phyloP scores from a whole-genome alignment of 805 yeast genomes.

The Candida pseudoglaebosa region DNA sequence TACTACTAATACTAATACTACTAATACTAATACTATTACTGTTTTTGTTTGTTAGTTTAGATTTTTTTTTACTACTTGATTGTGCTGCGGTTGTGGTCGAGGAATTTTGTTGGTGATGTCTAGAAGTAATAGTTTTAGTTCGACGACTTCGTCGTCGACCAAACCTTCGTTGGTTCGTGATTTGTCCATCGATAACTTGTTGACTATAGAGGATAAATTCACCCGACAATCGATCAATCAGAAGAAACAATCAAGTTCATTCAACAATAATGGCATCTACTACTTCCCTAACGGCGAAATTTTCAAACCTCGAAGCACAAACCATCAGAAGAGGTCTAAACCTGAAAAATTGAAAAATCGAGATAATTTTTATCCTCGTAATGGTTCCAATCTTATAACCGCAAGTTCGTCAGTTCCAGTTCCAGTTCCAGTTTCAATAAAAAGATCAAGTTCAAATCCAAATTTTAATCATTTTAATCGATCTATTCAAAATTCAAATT shows the following conservation, averaged over 20 bases:
- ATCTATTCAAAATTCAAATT: too few relatives aligned
- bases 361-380: not conserved
- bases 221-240: conserved; percentile 26
- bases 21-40: too few relatives aligned
- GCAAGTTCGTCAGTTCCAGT: not conserved
- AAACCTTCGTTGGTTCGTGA: conserved; percentile 16
- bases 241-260: not conserved
- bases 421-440: not conserved
- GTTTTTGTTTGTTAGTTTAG: too few relatives aligned
- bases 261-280: conserved; percentile 16
- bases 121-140: conserved; percentile 31
- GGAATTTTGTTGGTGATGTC: too few relatives aligned
- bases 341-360: not conserved
- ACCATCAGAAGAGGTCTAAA: conserved; percentile 1
- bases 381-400: not conserved
- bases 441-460: conserved; percentile 1
- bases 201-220: conserved; percentile 37
- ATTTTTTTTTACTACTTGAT: not conserved
- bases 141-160: conserved; percentile 19
- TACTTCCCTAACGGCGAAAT: conserved; percentile 54
- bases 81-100: too few relatives aligned
- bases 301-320: conserved; percentile 38
- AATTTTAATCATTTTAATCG: not conserved
- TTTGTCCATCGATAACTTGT: conserved; percentile 36
- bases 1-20: too few relatives aligned